Conservation (phyloP, 371 early-diverging fungal genomes). For the Mucor sp. region DNA sequence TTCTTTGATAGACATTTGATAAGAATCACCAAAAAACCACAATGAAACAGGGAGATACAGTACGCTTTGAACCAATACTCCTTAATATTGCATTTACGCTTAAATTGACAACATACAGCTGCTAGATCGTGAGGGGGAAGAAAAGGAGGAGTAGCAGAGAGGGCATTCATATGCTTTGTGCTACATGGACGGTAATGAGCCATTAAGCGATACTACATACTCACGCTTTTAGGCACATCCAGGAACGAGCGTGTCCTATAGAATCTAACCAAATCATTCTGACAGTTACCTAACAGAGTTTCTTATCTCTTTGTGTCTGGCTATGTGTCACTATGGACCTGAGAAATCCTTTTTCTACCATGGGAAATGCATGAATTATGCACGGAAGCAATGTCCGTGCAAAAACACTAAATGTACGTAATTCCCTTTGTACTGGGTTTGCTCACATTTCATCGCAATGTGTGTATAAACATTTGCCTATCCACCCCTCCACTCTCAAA, state of each 20-base stretch:
- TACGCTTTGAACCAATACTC: neutral
- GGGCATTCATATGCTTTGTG: neutral
- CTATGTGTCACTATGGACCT: neutral
- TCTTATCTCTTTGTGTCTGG: neutral
- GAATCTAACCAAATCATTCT: neutral
- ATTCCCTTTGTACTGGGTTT: neutral
- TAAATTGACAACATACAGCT: neutral
- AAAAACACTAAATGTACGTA: neutral
- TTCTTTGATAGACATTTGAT: neutral
- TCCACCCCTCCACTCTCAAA: too few relatives aligned
- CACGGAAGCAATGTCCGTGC: conserved; percentile 1
- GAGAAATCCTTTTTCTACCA: neutral
- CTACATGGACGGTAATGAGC: neutral
- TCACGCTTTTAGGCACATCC: neutral
- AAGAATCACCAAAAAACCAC: neutral
- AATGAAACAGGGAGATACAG: neutral
- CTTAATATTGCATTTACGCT: neutral
- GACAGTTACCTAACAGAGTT: neutral
- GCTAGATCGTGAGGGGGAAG: too few relatives aligned
- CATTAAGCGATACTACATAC: neutral
- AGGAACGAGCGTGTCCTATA: neutral
- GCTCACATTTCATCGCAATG: too few relatives aligned
- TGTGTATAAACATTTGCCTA: too few relatives aligned
- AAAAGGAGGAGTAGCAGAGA: neutral
- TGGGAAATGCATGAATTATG: conserved; percentile 1